Conservation (phyloP, 2,329 filamentous ascomycete genomes). For the Colletotrichum somersetense region DNA sequence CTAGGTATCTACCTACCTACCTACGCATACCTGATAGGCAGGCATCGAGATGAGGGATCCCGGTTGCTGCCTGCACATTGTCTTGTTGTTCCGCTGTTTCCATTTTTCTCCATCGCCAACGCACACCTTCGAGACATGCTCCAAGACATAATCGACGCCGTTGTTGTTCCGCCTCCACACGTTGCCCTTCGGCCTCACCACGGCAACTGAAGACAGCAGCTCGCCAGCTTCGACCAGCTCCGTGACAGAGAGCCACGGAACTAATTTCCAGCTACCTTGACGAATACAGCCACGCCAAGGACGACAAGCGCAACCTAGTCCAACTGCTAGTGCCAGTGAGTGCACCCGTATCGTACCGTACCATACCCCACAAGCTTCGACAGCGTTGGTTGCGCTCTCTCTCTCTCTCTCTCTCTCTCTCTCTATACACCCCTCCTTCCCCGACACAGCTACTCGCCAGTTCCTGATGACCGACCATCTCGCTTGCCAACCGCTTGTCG, state of each 20-base stretch:
- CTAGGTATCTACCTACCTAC: too few species aligned
- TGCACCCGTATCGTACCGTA: neutral
- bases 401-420: neutral
- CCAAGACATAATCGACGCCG: conserved; percentile 28
- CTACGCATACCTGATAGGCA: neutral
- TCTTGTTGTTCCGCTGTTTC: conserved; percentile 29
- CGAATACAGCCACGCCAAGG: conserved; percentile 27
- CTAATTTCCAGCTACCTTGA: neutral
- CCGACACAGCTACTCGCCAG: neutral
- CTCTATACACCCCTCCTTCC: too few species aligned
- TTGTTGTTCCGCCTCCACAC: conserved; percentile 36
- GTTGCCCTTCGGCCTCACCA: conserved; percentile 12
- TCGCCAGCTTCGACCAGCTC: neutral
- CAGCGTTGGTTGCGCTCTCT: neutral
- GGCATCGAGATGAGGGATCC: conserved; percentile 6
- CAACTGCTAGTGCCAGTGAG: conserved; percentile 19
- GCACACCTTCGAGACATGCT: conserved; percentile 28
- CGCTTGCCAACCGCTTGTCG: too few species aligned
- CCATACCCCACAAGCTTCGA: conserved; percentile 22
- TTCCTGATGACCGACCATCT: neutral
- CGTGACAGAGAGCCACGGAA: conserved; percentile 6
- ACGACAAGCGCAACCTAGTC: neutral
- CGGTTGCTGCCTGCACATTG: conserved; percentile 22
- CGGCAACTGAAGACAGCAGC: conserved; percentile 29
- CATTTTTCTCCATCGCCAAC: conserved; percentile 32